Base-by-base conservation (phyloP, 2,329 filamentous ascomycete species). In the Bipolaris oryzae region DNA sequence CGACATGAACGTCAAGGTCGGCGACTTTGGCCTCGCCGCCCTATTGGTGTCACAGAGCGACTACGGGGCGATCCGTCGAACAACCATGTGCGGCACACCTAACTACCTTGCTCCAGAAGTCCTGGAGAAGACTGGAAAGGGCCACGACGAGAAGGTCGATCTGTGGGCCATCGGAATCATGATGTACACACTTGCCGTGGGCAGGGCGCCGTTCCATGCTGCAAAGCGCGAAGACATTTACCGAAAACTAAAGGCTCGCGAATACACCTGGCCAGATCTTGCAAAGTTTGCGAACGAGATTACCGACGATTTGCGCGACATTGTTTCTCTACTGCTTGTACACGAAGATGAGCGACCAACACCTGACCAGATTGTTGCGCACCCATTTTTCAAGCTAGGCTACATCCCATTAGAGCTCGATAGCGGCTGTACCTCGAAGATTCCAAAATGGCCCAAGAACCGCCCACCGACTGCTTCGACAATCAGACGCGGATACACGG, bases 101-200 rank as follows among this genome's bases (percentile, higher is more conserved):
- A 99, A 99, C 76, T 99, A 99, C 75, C 96, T 99, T 67, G 95
- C 95, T 0, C 95, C 95, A 0, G 95, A 99, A 73, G 96, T 99
- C 60, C 79, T 99, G 49, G 91, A 96, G 72, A 96, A 95, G 81
- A 91, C 90, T 33, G 95, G 91, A 72, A 92, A 94, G 69, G 95
- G 95, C 0, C 95, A 99, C 74, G 95, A 96, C 65, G 93, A 98
- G 74, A 96, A 96, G 81, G 95, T 99, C 3, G 95, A 99, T 74
- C 91, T 99, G 53, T 99, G 96, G 96, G 96, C 94, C 42, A 83
- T 99, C 72, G 95, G 96, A 18, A 95, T 99, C 65, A 99, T 99
- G 74, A 92, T 96, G 88, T 98, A 96, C 78, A 96, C 95, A 46
- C 94, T 99, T 86, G 89, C 98, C 44, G 95, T 95, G 7, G 96